These are phyloP conservation scores for Rhodotorula sphaerocarpa DNA, from an alignment of 768 basidiomycete species.

Conservation along the genomic window DNA sequence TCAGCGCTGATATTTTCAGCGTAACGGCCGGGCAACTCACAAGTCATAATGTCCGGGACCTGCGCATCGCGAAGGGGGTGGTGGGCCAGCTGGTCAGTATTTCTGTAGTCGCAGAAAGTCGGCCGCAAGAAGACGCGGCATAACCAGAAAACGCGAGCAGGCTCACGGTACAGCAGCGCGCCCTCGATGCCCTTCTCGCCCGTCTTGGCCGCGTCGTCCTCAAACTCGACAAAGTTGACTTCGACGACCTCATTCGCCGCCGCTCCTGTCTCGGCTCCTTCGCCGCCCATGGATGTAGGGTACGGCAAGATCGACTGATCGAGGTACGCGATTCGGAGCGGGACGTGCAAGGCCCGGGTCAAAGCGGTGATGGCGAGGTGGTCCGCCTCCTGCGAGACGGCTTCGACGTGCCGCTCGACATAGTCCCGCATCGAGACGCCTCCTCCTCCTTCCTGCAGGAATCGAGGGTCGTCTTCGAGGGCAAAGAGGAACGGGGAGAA, in stretches of 20 bases:
- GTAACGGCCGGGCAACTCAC: background rate
- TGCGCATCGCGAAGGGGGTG: background rate
- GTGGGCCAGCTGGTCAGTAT: too few species aligned
- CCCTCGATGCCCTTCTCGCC: constrained; percentile 23
- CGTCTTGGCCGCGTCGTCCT: constrained; percentile 46
- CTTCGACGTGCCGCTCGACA: constrained; percentile 69
- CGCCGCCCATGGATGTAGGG: background rate
- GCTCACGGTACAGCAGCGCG: constrained; percentile 24
- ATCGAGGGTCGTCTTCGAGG: constrained; percentile 50
- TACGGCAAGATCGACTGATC: constrained; percentile 50
- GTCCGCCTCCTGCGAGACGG: constrained; percentile 50
- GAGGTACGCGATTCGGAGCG: constrained; percentile 69
- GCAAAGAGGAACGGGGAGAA: constrained; percentile 69
- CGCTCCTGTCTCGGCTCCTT: constrained; percentile 41
- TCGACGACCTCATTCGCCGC: constrained; percentile 18
- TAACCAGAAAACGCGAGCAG: too few species aligned
- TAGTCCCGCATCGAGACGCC: constrained; percentile 52
- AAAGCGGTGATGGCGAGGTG: constrained; percentile 76
- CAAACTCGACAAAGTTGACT: constrained; percentile 63
- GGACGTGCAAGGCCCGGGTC: constrained; percentile 57
- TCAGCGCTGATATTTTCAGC: too few species aligned
- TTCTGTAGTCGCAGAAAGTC: background rate
- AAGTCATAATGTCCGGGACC: constrained; percentile 29
- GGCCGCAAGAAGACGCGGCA: too few species aligned
- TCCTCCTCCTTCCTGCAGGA: constrained; percentile 49